Conservation (phyloP, 257 asterid genomes). For the Misopates orontium region DNA sequence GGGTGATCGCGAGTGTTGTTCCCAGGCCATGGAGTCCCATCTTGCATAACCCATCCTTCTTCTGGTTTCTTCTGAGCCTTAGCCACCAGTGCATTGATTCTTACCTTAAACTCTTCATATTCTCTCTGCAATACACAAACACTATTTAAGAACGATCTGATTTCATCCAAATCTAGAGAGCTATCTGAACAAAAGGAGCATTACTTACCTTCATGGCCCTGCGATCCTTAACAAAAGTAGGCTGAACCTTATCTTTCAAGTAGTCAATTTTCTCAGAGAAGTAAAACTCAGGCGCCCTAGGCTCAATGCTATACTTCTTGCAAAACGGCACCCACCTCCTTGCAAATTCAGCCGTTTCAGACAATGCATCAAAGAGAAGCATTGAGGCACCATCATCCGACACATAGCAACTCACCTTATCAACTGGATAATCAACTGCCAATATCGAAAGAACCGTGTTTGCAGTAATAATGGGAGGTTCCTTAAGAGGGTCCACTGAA, state of each 20-base stretch:
- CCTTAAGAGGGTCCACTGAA: slow-evolving; percentile 81
- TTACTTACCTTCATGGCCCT: slow-evolving; percentile 78
- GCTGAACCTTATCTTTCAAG: slow-evolving; percentile 75
- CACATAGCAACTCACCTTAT: slow-evolving; percentile 78
- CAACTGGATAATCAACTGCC: slow-evolving; percentile 77
- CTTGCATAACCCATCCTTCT: slow-evolving; percentile 94
- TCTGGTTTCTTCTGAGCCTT: slow-evolving; percentile 88
- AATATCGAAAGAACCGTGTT: slow-evolving; percentile 77
- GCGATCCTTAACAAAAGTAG: slow-evolving; percentile 82
- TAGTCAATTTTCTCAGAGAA: slow-evolving; percentile 80
- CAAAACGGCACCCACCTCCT: slow-evolving; percentile 93
- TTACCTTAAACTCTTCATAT: slow-evolving; percentile 81
- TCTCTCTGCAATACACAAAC: slow-evolving; percentile 58
- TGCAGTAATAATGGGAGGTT: slow-evolving; percentile 84
- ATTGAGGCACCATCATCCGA: slow-evolving; percentile 94
- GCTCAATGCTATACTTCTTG: slow-evolving; percentile 70
- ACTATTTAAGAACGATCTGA: background rate
- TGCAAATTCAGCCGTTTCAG: slow-evolving; percentile 80
- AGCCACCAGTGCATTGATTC: slow-evolving; percentile 72
- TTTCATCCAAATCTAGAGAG: slow-evolving; percentile 3
- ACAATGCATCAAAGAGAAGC: slow-evolving; percentile 71
- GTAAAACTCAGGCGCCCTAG: slow-evolving; percentile 81
- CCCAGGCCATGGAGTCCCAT: slow-evolving; percentile 93
- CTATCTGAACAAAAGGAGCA: background rate
- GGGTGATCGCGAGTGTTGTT: slow-evolving; percentile 85